Conservation (phyloP, 257 asterid species). For the Phtheirospermum japonicum region DNA sequence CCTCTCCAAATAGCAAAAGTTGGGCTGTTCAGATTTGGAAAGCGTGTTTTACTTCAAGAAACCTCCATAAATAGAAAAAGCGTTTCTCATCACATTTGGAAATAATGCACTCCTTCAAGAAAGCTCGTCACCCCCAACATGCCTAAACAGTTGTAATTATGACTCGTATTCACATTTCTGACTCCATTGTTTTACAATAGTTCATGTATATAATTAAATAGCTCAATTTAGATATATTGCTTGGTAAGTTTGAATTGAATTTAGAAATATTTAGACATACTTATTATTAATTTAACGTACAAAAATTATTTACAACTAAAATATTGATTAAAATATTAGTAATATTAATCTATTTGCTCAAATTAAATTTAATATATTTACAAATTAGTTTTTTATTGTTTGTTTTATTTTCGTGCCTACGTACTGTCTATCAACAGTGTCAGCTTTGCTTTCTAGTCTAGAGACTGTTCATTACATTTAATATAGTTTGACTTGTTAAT, state of each 20-base stretch:
- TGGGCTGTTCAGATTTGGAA: slow-evolving; percentile 27
- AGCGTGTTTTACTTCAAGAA: slow-evolving; percentile 50
- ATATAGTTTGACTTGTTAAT: background rate
- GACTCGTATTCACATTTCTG: background rate
- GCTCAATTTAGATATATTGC: too few relatives aligned
- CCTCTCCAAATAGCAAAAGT: slow-evolving; percentile 43
- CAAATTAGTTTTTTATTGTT: background rate
- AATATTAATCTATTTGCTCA: too few relatives aligned
- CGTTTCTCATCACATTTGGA: slow-evolving; percentile 38
- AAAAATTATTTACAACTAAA: too few relatives aligned
- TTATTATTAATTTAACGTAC: too few relatives aligned
- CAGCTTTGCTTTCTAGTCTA: background rate
- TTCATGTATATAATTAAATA: too few relatives aligned
- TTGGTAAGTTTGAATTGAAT: too few relatives aligned
- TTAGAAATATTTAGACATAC: too few relatives aligned
- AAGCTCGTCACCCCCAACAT: slow-evolving; percentile 25
- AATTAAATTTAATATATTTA: too few relatives aligned
- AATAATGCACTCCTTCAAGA: slow-evolving; percentile 50
- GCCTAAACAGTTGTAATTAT: slow-evolving; percentile 22
- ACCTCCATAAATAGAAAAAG: slow-evolving; percentile 45
- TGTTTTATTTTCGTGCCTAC: background rate
- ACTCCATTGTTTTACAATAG: too few relatives aligned
- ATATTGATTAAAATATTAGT: too few relatives aligned
- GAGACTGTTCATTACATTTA: background rate
- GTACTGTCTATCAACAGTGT: background rate